Percentiles rank a stretch among this genome's conserved stretches.
phyloP scores from a whole-genome alignment of 768 basidiomycete species.

The Boletus patriciae region DNA sequence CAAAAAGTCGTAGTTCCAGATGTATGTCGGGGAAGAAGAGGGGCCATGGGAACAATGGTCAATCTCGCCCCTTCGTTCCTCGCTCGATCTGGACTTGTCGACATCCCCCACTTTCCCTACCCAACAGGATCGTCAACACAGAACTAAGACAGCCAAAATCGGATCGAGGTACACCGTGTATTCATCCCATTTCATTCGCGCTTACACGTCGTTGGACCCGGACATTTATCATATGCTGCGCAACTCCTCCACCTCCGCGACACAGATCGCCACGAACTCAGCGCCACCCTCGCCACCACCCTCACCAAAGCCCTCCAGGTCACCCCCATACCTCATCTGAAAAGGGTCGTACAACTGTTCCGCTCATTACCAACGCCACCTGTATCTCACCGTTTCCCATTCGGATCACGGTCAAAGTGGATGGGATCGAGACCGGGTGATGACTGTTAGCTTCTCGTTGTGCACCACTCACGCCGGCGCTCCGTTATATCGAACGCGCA shows the following conservation, averaged over 20 bases:
- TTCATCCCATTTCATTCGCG: not conserved
- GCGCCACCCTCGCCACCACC: constrained; percentile 56
- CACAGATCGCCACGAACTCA: constrained; percentile 51
- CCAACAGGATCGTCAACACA: constrained; percentile 70
- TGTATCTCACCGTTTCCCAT: constrained; percentile 83
- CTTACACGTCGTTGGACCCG: not conserved
- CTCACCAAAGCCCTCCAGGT: constrained; percentile 66
- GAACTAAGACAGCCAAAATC: constrained; percentile 72
- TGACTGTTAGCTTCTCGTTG: not conserved
- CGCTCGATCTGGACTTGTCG: not conserved
- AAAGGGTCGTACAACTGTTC: constrained; percentile 69
- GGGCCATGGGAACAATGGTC: constrained; percentile 89
- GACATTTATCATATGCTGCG: not conserved
- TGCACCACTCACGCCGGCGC: not conserved
- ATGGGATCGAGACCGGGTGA: constrained; percentile 59
- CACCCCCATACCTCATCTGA: constrained; percentile 77
- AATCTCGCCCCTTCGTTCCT: constrained; percentile 9
- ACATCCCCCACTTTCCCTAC: not conserved
- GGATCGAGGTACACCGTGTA: constrained; percentile 50
- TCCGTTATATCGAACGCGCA: not conserved
- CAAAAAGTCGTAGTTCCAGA: constrained; percentile 77
- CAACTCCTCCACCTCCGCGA: not conserved
- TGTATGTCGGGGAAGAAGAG: constrained; percentile 73
- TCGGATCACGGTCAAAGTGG: constrained; percentile 65
- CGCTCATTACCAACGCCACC: constrained; percentile 72